Conservation (phyloP, 139 green algal genomes). For the Coccomyxa sp. region DNA sequence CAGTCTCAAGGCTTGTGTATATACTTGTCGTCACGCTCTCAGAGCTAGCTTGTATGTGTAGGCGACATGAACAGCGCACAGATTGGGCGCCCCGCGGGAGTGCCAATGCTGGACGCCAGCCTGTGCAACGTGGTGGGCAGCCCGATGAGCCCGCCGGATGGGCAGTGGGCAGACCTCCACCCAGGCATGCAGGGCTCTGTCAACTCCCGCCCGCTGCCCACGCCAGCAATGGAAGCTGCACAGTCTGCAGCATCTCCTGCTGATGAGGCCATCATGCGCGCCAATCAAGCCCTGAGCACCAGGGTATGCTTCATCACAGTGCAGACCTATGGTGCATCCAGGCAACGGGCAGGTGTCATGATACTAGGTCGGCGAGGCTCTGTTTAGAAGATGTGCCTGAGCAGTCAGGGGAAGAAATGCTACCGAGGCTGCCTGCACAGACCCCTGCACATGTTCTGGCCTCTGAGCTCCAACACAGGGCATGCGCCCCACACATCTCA, state of each 20-base stretch:
- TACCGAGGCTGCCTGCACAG: no score
- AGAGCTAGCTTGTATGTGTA: not conserved
- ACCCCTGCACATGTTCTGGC: no score
- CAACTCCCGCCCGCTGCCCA: not conserved
- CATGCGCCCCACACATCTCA: no score
- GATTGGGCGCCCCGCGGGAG: not conserved
- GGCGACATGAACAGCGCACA: not conserved
- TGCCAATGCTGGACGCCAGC: not conserved
- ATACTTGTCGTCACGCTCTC: no score
- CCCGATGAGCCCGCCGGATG: not conserved
- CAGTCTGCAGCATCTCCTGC: not conserved
- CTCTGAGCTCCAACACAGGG: no score
- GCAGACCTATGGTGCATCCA: no score
- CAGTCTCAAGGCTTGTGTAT: not conserved
- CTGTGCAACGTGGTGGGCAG: not conserved
- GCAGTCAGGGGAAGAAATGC: no score
- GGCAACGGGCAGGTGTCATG: no score
- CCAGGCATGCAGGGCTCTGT: not conserved
- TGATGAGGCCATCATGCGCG: not conserved
- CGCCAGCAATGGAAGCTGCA: not conserved
- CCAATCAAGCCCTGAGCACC: not conserved
- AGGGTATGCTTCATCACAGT: not conserved
- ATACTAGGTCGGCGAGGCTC: no score
- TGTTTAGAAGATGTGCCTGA: no score
- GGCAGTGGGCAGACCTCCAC: not conserved